These are phyloP conservation scores for Cenchrus purpureus DNA, from an alignment of 176 grass and related monocot genomes.

Conservation along the genomic window DNA sequence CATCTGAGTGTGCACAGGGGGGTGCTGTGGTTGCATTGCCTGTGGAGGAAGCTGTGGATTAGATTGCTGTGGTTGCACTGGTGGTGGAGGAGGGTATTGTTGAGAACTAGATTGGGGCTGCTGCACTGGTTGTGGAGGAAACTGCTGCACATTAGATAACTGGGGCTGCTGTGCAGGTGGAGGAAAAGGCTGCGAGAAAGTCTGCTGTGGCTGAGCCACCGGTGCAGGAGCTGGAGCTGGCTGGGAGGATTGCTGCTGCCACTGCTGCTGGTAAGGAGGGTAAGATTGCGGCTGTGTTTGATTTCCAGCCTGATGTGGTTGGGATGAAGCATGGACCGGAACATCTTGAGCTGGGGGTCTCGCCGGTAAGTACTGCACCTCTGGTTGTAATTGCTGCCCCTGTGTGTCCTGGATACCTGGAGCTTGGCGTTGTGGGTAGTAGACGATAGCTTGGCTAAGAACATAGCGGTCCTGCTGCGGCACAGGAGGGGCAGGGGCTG, in stretches of 20 bases:
- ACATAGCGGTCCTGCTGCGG: constrained; percentile 61
- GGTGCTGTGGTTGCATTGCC: constrained; percentile 52
- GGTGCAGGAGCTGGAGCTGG: constrained; percentile 40
- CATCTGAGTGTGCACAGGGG: constrained; percentile 56
- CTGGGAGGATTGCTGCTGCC: constrained; percentile 59
- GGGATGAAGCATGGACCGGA: constrained; percentile 54
- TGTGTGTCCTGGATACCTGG: constrained; percentile 51
- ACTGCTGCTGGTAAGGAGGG: constrained; percentile 55
- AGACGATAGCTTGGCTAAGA: constrained; percentile 63
- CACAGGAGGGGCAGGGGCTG: constrained; percentile 45
- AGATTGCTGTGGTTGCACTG: constrained; percentile 49
- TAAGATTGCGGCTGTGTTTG: constrained; percentile 49
- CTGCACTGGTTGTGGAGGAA: constrained; percentile 33
- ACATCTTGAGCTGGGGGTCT: constrained; percentile 59
- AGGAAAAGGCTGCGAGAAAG: constrained; percentile 54
- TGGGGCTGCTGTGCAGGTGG: constrained; percentile 46
- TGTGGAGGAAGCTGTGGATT: constrained; percentile 51
- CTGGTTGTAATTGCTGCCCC: constrained; percentile 53
- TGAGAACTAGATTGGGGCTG: constrained; percentile 44
- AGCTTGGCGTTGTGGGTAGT: constrained; percentile 61
- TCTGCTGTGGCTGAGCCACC: constrained; percentile 48
- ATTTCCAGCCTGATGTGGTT: constrained; percentile 47
- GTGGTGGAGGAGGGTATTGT: constrained; percentile 37
- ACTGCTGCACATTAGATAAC: constrained; percentile 39
- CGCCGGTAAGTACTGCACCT: constrained; percentile 56